Conservation (phyloP, 2,329 filamentous ascomycete species). For the Fusarium sp. region DNA sequence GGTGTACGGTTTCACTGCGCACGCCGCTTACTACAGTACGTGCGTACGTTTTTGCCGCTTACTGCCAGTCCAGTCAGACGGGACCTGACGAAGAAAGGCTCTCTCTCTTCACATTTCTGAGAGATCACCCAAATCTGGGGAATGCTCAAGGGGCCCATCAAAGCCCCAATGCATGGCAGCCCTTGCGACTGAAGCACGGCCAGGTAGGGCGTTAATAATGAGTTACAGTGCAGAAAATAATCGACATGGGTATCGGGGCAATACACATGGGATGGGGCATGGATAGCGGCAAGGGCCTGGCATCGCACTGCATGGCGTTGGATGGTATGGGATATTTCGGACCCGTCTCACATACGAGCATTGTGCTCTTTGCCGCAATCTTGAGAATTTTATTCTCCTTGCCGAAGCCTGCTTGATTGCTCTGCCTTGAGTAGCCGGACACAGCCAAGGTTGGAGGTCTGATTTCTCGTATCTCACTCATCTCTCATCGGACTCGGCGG, state of each 20-base stretch:
- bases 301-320: background rate
- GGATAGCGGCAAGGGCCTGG: constrained; percentile 9
- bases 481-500: constrained; percentile 19
- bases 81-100: constrained; percentile 1
- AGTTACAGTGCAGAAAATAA: constrained; percentile 27
- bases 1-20: background rate
- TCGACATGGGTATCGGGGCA: constrained; percentile 37
- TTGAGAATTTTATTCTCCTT: constrained; percentile 1
- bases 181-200: constrained; percentile 22
- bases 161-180: constrained; percentile 6
- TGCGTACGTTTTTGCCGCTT: constrained; percentile 10
- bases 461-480: constrained; percentile 26
- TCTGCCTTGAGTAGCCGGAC: background rate
- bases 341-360: constrained; percentile 1
- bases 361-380: background rate
- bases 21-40: constrained; percentile 6
- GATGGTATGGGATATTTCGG: constrained; percentile 13
- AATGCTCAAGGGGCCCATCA: constrained; percentile 36
- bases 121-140: constrained; percentile 38
- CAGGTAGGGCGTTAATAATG: constrained; percentile 11
- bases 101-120: background rate
- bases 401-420: background rate
- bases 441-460: constrained; percentile 1
- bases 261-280: constrained; percentile 18
- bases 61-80: constrained; percentile 1